Conservation (phyloP, 495 filamentous ascomycete genomes). For the Trichoderma parareesei region DNA sequence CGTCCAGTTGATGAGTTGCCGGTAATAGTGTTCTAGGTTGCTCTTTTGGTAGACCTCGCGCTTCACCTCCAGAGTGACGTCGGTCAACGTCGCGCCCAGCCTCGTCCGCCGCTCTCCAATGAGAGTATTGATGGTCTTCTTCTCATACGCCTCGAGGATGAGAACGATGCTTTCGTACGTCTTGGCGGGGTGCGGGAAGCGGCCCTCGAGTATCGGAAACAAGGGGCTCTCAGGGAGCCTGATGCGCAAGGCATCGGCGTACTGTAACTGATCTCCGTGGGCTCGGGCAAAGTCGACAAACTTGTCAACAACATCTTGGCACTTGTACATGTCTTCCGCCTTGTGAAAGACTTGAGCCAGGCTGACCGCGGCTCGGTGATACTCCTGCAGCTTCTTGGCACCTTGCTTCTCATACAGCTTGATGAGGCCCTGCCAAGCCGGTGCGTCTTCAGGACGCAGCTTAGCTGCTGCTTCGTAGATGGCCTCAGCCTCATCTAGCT, state of each 20-base stretch:
- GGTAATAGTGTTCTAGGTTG: slow-evolving; percentile 65
- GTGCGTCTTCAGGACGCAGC: slow-evolving; percentile 42
- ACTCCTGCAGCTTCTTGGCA: slow-evolving; percentile 57
- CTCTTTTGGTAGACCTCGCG: slow-evolving; percentile 68
- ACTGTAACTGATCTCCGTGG: slow-evolving; percentile 62
- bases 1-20: slow-evolving; percentile 79
- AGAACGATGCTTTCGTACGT: slow-evolving; percentile 83
- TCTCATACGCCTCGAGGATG: slow-evolving; percentile 78
- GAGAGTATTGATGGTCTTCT: slow-evolving; percentile 80
- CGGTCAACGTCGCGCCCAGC: slow-evolving; percentile 71
- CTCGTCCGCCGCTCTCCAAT: slow-evolving; percentile 85
- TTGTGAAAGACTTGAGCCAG: slow-evolving; percentile 69
- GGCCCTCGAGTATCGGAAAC: slow-evolving; percentile 77
- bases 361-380: slow-evolving; percentile 60
- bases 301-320: slow-evolving; percentile 75
- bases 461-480: slow-evolving; percentile 68
- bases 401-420: slow-evolving; percentile 74
- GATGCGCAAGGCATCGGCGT: slow-evolving; percentile 62
- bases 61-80: slow-evolving; percentile 81
- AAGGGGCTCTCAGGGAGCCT: slow-evolving; percentile 70
- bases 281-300: slow-evolving; percentile 60
- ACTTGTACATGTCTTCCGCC: slow-evolving; percentile 56
- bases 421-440: slow-evolving; percentile 88
- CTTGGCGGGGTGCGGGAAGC: slow-evolving; percentile 66
- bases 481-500: slow-evolving; percentile 59